Percentiles rank a stretch among this genome's conserved stretches.
Evolutionary conservation across 164 flowering plant genomes (phyloP).

Genomic region (Brasenia schreberi): DNA sequence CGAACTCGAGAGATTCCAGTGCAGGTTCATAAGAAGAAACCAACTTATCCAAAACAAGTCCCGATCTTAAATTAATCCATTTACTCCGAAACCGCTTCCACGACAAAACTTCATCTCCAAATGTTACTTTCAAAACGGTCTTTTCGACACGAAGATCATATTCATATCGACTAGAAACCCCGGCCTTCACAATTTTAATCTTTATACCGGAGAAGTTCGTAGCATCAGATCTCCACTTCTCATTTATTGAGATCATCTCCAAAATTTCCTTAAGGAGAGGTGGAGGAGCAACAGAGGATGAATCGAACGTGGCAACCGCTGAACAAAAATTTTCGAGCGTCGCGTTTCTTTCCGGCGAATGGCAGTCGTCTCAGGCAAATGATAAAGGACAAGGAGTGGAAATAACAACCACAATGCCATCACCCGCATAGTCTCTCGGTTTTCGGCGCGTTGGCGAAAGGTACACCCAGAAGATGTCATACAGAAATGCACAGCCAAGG

Average conservation of each 20-base stretch:
- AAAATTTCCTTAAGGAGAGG: slow-evolving; percentile 35
- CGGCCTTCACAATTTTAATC: slow-evolving; percentile 22
- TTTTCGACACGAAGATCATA: slow-evolving; percentile 31
- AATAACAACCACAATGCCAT: too few relatives aligned
- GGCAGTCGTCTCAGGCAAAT: too few relatives aligned
- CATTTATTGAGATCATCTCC: slow-evolving; percentile 32
- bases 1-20: slow-evolving; percentile 30
- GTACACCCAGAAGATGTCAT: too few relatives aligned
- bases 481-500: too few relatives aligned
- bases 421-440: too few relatives aligned
- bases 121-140: slow-evolving; percentile 18
- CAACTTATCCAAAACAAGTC: slow-evolving; percentile 11
- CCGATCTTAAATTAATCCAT: slow-evolving; percentile 12
- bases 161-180: slow-evolving; percentile 23
- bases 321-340: too few relatives aligned
- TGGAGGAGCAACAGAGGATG: too few relatives aligned
- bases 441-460: too few relatives aligned
- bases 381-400: too few relatives aligned
- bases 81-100: slow-evolving; percentile 29
- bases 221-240: slow-evolving; percentile 34
- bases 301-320: too few relatives aligned
- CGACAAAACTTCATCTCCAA: slow-evolving; percentile 26
- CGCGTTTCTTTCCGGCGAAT: too few relatives aligned
- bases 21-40: slow-evolving; percentile 15
- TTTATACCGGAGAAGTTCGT: slow-evolving; percentile 29